phyloP scores from a whole-genome alignment of 768 basidiomycete species.

The Lyophyllum atratum region DNA sequence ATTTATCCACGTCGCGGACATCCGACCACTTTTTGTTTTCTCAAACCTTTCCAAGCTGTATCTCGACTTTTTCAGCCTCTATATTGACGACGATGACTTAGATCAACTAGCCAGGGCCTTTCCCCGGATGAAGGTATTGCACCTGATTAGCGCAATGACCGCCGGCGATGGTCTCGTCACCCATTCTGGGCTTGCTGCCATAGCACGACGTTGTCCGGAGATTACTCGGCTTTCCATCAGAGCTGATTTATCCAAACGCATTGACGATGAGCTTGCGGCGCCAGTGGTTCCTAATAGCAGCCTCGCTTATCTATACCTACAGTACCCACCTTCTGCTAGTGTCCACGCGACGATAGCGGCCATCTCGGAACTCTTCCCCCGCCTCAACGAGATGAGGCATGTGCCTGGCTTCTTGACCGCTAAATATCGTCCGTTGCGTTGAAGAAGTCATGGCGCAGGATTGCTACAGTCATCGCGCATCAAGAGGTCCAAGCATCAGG shows the following conservation, averaged over 20 bases:
- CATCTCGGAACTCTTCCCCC: neutral
- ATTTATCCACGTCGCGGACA: neutral
- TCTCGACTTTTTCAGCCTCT: neutral
- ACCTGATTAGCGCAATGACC: neutral
- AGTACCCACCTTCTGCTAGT: neutral
- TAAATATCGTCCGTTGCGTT: neutral
- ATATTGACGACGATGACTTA: neutral
- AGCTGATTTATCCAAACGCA: neutral
- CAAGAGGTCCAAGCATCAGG: no score
- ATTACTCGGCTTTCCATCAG: neutral
- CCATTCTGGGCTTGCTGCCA: neutral
- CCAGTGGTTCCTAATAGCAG: neutral
- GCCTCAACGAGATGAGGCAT: neutral
- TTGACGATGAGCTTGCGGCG: neutral
- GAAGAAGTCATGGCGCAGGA: neutral
- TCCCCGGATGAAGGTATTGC: neutral
- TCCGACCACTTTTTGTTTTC: neutral
- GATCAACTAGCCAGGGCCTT: neutral
- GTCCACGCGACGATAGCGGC: neutral
- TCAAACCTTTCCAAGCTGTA: neutral
- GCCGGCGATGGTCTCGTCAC: neutral
- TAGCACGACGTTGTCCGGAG: neutral
- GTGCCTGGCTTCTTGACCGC: neutral
- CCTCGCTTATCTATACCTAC: neutral
- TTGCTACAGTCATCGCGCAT: neutral